These are phyloP conservation scores for Argentina anserina DNA, from an alignment of 306 rosid genomes.

Conservation along the genomic window DNA sequence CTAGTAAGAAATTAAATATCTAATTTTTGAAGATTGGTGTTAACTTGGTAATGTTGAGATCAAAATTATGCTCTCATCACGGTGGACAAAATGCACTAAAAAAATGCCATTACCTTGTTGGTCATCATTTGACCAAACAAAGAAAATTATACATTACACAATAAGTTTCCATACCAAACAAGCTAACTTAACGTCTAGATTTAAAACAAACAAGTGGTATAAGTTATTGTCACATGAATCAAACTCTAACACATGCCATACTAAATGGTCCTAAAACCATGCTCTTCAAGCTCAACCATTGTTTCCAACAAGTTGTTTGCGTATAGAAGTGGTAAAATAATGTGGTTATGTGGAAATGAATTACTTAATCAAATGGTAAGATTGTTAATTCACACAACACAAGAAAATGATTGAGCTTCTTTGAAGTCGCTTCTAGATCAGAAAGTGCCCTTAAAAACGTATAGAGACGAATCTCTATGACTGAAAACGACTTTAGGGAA, in stretches of 20 bases:
- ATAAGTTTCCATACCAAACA: background rate
- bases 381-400: background rate
- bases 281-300: background rate
- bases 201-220: background rate
- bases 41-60: background rate
- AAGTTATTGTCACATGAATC: conserved; percentile 5
- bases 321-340: background rate
- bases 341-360: background rate
- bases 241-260: background rate
- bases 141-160: background rate
- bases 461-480: background rate
- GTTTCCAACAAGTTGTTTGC: background rate
- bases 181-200: background rate
- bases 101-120: background rate
- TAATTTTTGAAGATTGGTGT: too few species aligned
- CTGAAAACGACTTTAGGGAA: background rate
- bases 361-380: background rate
- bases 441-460: background rate
- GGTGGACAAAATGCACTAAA: background rate
- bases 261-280: background rate
- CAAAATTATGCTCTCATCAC: background rate
- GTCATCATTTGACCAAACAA: background rate
- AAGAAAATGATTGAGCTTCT: conserved; percentile 7
- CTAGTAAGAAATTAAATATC: background rate
- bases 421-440: conserved; percentile 3